Evolutionary conservation across 805 yeast genomes (phyloP).

Genomic region (Alloascoidea hylecoeti): DNA sequence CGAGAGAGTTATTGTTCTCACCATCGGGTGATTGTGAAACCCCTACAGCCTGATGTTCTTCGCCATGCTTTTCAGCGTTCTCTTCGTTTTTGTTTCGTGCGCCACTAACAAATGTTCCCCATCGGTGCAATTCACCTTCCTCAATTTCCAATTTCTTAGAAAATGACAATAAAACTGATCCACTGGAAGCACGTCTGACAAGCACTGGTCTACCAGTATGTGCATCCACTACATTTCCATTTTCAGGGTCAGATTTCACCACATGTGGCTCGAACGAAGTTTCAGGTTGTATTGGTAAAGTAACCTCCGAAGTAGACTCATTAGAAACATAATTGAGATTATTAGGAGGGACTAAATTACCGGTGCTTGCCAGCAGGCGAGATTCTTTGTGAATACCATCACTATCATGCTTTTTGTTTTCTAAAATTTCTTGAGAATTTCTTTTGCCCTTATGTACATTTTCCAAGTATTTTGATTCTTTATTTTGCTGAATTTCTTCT

Average conservation of each 20-base stretch:
- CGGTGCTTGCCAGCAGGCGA: background rate
- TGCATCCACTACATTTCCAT: slow-evolving; percentile 9
- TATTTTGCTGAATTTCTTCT: slow-evolving; percentile 4
- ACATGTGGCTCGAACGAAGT: slow-evolving; percentile 3
- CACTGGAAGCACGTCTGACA: slow-evolving; percentile 6
- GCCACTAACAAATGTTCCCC: slow-evolving; percentile 70
- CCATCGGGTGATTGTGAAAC: background rate
- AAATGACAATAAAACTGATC: slow-evolving; percentile 24
- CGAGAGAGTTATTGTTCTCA: too few species aligned
- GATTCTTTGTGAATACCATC: background rate
- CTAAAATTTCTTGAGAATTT: background rate
- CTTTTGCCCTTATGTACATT: background rate
- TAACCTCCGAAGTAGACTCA: background rate
- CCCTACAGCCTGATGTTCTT: background rate
- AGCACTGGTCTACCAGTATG: background rate
- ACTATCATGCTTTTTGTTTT: background rate
- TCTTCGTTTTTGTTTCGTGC: background rate
- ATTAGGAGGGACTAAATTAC: background rate
- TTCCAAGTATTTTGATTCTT: too few species aligned
- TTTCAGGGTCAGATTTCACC: slow-evolving; percentile 8
- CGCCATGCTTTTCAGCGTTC: background rate
- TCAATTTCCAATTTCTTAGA: slow-evolving; percentile 75
- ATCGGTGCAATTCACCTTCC: slow-evolving; percentile 84
- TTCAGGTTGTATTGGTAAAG: background rate
- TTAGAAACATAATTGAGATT: background rate